Evolutionary conservation across 164 flowering plant species (phyloP).

Genomic region (Umbilicus rupestris): DNA sequence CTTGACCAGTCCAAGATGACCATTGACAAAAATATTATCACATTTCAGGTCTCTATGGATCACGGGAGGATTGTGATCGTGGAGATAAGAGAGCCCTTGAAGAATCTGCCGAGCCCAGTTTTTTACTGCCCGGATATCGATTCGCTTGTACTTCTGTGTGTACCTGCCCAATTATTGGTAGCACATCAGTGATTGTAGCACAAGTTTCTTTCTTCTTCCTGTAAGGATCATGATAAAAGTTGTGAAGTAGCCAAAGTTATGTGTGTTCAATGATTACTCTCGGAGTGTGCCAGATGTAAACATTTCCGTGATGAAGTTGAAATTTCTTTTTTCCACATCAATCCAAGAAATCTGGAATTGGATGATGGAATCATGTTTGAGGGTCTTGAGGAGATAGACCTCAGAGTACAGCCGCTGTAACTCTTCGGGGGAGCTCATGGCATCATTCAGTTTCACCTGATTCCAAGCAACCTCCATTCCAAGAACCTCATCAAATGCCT

Average conservation of each 20-base stretch:
- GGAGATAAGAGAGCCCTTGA: constrained; percentile 64
- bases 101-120: constrained; percentile 87
- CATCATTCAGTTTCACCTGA: constrained; percentile 51
- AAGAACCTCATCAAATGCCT: constrained; percentile 60
- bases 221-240: background rate
- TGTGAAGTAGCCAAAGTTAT: no score
- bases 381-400: constrained; percentile 74
- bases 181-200: no score
- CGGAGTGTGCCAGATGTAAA: constrained; percentile 87
- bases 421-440: constrained; percentile 54
- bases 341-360: constrained; percentile 62
- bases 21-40: constrained; percentile 90
- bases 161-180: constrained; percentile 33
- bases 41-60: constrained; percentile 95
- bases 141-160: constrained; percentile 42
- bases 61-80: constrained; percentile 76
- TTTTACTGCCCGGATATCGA: constrained; percentile 61
- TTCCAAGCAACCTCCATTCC: constrained; percentile 96
- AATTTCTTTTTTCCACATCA: constrained; percentile 40
- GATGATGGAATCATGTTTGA: constrained; percentile 64
- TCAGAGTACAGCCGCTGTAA: constrained; percentile 70
- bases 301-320: constrained; percentile 95
- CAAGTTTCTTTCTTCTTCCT: no score
- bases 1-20: constrained; percentile 86
- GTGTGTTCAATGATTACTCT: constrained; percentile 36